Evolutionary conservation across 1,284 basidiomycete genomes (phyloP).

Genomic region (Cronartium quercuum): DNA sequence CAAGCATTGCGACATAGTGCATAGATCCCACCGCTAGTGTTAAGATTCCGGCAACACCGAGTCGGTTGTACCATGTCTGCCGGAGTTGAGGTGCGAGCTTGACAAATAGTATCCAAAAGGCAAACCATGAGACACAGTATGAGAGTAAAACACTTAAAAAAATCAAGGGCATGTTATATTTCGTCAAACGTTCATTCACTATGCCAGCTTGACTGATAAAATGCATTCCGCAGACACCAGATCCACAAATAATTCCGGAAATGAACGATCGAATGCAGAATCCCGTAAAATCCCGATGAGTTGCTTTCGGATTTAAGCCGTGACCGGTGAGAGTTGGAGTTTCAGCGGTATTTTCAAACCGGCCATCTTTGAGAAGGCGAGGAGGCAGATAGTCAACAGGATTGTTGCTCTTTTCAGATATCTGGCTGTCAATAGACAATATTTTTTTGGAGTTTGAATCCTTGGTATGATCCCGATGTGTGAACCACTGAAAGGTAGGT

Average conservation of each 20-base stretch:
- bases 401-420: background rate
- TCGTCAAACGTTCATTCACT: conserved; percentile 51
- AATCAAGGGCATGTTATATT: conserved; percentile 50
- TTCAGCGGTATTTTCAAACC: too few species aligned
- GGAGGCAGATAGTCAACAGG: too few species aligned
- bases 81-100: conserved; percentile 53
- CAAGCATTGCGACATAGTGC: conserved; percentile 47
- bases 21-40: conserved; percentile 50
- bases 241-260: conserved; percentile 51
- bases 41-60: conserved; percentile 51
- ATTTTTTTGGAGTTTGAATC: background rate
- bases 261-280: conserved; percentile 41
- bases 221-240: conserved; percentile 54
- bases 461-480: background rate
- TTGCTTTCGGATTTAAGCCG: too few species aligned
- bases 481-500: conserved; percentile 4
- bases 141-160: conserved; percentile 52
- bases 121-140: conserved; percentile 50
- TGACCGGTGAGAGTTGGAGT: too few species aligned
- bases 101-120: conserved; percentile 54
- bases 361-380: too few species aligned
- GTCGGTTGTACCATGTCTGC: conserved; percentile 51
- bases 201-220: conserved; percentile 54
- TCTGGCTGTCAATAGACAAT: background rate
- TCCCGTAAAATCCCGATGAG: too few species aligned